Conservation (phyloP, 345 rosid species). For the Sapria himalayana region DNA sequence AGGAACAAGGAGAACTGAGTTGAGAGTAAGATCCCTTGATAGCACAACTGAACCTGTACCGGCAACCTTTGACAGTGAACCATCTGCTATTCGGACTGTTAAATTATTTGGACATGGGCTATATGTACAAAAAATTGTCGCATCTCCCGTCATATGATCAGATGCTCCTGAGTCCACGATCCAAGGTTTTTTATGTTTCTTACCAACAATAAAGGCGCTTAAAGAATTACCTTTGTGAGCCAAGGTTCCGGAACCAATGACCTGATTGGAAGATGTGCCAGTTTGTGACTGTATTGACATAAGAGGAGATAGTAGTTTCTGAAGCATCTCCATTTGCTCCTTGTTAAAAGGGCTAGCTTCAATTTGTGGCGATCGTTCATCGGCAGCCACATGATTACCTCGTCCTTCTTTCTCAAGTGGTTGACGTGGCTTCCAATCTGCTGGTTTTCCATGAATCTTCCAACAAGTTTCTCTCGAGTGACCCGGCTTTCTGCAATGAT, state of each 20-base stretch:
- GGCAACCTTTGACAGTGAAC: not conserved
- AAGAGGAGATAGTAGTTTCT: too few relatives aligned
- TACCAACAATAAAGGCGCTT: not conserved
- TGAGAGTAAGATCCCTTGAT: not conserved
- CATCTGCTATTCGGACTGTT: not conserved
- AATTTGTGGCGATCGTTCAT: too few relatives aligned
- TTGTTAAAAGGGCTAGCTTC: too few relatives aligned
- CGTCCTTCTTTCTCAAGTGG: too few relatives aligned
- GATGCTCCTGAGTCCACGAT: not conserved
- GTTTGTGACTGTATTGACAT: too few relatives aligned
- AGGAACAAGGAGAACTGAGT: not conserved
- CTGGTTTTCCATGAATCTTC: too few relatives aligned
- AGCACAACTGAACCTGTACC: not conserved
- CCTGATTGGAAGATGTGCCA: not conserved
- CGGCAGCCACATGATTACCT: too few relatives aligned
- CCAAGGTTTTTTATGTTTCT: not conserved
- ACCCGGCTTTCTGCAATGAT: too few relatives aligned
- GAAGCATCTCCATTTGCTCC: too few relatives aligned
- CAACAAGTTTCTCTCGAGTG: too few relatives aligned
- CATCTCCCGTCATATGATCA: constrained; percentile 1
- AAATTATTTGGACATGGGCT: not conserved
- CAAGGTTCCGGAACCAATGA: not conserved
- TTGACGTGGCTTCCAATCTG: too few relatives aligned
- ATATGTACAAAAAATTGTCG: not conserved
- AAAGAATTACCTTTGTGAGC: not conserved